phyloP scores from a whole-genome alignment of 345 rosid genomes.

The Dipteronia dyeriana region DNA sequence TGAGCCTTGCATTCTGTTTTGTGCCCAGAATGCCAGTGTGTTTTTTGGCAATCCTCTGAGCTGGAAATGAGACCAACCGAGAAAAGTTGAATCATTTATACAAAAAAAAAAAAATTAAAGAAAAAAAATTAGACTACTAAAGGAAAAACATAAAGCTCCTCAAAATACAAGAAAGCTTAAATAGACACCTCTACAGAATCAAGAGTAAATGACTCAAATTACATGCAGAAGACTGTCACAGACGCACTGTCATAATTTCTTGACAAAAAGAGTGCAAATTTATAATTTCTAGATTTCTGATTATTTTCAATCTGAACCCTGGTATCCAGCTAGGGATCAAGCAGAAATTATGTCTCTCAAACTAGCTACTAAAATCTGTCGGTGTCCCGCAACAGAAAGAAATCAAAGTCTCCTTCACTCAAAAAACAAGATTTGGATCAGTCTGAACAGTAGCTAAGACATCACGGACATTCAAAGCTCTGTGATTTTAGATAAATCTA shows the following conservation, averaged over 20 bases:
- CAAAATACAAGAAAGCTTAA: constrained; percentile 3
- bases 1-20: constrained; percentile 53
- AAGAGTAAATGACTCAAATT: neutral
- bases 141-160: neutral
- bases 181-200: neutral
- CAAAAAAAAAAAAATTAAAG: no score
- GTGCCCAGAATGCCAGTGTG: constrained; percentile 74
- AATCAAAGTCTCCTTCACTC: neutral
- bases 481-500: neutral
- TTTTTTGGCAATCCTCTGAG: constrained; percentile 63
- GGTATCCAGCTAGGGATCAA: neutral
- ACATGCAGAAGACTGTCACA: neutral
- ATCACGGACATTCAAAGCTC: neutral
- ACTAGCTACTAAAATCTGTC: neutral
- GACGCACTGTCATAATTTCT: neutral
- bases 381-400: neutral
- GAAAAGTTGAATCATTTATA: neutral
- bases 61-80: constrained; percentile 36
- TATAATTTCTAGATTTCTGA: neutral
- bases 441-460: neutral
- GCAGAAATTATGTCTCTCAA: neutral
- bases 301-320: neutral
- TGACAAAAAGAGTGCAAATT: neutral
- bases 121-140: neutral
- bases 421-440: neutral